Evolutionary conservation across 169 alveolate species (phyloP), one percentile per base, ranked within the genome.

Genomic region (Eimeria falciformis): DNA sequence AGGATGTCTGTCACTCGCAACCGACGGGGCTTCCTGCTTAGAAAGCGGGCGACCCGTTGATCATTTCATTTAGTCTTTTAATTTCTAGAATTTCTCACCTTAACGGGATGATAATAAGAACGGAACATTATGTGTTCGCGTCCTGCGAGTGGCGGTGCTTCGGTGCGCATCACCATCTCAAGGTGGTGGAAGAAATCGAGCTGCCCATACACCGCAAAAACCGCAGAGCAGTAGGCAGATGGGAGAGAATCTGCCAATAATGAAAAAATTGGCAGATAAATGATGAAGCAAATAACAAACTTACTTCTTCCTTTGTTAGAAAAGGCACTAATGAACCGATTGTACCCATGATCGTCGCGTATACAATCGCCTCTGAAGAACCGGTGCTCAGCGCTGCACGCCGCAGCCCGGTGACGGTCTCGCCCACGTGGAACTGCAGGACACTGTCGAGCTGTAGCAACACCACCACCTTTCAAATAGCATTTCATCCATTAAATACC

Each of bases 381-480:
- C 97, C 95, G 18, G 98, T 95, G 18, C 98, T 95, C 81, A 98
- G 92, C 50, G 95, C 92, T 40, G 97, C 97, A 90, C 98, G 98
- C 92, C 97, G 97, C 27, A 99, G 89, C 50, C 99, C 97, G 12
- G 99, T 98, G 0, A 98, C 98, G 12, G 98, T 96, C 91, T 99
- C 99, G n/a, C 99, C 99, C 45, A 97, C 96, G 96, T 98, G 99
- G 95, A 98, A 98, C 92, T 99, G 99, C 82, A 98, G 98, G 68
- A 98, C 33, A n/a, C 58, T 27, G 55, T 93, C 92, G 27, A 79
- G 66, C 65, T 81, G 68, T 7, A 83, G 6, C 40, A 45, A 25
- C 17, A 81, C 9, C 18, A 11, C 25, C 25, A 81, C 37, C 21
- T n/a, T n/a, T n/a, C n/a, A n/a, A n/a, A n/a, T n/a, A n/a, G n/a